phyloP scores from a whole-genome alignment of 176 grass and related monocot species.

The Canna indica region DNA sequence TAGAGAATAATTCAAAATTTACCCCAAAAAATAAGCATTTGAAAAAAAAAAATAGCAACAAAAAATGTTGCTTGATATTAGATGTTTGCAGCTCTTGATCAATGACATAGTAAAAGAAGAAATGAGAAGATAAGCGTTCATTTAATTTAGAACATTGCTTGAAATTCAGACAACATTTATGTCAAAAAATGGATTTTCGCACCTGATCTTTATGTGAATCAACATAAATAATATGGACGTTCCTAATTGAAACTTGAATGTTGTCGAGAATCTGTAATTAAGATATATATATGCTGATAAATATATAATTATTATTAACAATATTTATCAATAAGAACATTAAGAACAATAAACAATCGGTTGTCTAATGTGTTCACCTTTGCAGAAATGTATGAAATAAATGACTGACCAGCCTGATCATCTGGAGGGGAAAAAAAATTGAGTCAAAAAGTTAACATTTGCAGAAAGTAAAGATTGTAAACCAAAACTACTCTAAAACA shows the following conservation, averaged over 20 bases:
- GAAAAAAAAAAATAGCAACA: neutral
- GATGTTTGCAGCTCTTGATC: neutral
- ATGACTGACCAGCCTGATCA: conserved; percentile 88
- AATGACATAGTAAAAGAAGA: neutral
- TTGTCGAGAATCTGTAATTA: conserved; percentile 82
- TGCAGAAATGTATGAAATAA: conserved; percentile 92
- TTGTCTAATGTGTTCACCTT: conserved; percentile 51
- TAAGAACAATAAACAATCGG: conserved; percentile 20
- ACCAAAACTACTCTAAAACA: neutral
- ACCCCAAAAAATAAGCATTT: neutral
- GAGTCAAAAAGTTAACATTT: conserved; percentile 1
- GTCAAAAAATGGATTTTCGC: neutral
- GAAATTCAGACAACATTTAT: neutral
- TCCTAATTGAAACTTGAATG: conserved; percentile 82
- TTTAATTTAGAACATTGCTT: neutral
- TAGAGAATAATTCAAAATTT: no score
- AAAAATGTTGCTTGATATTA: neutral
- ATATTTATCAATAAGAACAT: conserved; percentile 10
- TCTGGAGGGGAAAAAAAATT: conserved; percentile 46
- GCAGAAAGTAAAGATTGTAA: neutral
- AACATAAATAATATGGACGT: conserved; percentile 76
- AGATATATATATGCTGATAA: conserved; percentile 1
- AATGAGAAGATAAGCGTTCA: neutral
- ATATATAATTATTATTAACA: conserved; percentile 23
- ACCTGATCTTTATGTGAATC: conserved; percentile 65